Conservation (phyloP, 352 stramenopile genomes). For the Pythium brachiatum region DNA sequence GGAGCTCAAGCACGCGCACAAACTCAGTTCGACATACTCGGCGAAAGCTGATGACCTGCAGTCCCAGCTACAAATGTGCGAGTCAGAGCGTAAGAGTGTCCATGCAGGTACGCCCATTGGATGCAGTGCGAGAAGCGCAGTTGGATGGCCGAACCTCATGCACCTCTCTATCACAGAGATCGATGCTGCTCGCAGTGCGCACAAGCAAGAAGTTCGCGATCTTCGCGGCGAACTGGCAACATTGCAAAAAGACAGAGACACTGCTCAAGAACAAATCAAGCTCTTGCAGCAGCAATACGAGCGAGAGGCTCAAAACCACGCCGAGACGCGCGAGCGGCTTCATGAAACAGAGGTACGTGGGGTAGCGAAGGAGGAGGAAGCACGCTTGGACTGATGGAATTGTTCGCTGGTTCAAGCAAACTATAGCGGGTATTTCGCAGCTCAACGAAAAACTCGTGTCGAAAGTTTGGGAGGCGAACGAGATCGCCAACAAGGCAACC, state of each 20-base stretch:
- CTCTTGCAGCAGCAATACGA: conserved; percentile 38
- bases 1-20: conserved; percentile 53
- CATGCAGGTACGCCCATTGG: conserved; percentile 29
- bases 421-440: conserved; percentile 56
- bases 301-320: conserved; percentile 41
- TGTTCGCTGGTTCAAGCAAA: conserved; percentile 40
- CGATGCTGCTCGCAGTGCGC: conserved; percentile 29
- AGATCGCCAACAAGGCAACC: conserved; percentile 45
- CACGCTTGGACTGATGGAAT: not conserved
- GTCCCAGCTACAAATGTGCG: conserved; percentile 44
- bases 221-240: conserved; percentile 33
- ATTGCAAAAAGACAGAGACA: conserved; percentile 30
- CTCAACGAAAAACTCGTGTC: conserved; percentile 69
- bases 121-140: no score
- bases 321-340: conserved; percentile 43
- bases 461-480: conserved; percentile 61
- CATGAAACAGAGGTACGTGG: conserved; percentile 53
- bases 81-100: conserved; percentile 35
- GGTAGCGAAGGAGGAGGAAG: not conserved
- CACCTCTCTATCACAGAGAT: no score
- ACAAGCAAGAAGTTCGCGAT: conserved; percentile 33
- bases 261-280: conserved; percentile 32
- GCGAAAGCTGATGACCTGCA: conserved; percentile 51
- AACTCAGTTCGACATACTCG: conserved; percentile 47
- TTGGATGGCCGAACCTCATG: no score